phyloP scores from a whole-genome alignment of 31 red algal species.

The Porphyra umbilicalis region DNA sequence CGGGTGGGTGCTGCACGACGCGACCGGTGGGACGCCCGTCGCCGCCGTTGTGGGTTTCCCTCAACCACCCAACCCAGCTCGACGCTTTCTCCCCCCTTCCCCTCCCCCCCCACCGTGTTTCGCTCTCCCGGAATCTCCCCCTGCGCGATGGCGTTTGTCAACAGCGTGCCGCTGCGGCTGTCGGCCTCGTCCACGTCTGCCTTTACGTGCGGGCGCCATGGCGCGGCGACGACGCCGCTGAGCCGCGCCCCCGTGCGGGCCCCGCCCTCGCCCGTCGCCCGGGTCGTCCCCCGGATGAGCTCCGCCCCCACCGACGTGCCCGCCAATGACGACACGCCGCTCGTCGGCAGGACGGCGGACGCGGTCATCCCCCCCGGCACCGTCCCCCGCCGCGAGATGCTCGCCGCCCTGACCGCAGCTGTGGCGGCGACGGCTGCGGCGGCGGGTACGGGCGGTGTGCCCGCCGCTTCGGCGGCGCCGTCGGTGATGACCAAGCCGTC shows the following conservation, averaged over 20 bases:
- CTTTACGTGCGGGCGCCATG: not conserved
- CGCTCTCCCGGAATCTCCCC: not conserved
- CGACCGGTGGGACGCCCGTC: no score
- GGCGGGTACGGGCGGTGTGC: not conserved
- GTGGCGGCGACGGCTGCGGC: conserved; percentile 5
- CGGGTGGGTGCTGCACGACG: no score
- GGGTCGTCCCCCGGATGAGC: not conserved
- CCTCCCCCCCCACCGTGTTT: not conserved
- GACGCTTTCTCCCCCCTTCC: no score
- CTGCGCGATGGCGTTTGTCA: not conserved
- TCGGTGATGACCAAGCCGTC: conserved; percentile 16
- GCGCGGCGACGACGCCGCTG: not conserved
- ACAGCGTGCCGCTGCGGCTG: not conserved
- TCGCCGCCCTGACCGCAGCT: not conserved
- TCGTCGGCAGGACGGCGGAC: not conserved
- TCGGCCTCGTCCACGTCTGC: not conserved
- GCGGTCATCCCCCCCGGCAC: not conserved
- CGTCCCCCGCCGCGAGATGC: not conserved
- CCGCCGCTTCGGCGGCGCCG: conserved; percentile 9
- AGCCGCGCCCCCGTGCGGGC: not conserved
- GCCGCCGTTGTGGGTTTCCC: no score
- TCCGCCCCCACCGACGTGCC: not conserved
- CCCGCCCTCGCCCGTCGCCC: not conserved
- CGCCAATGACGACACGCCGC: not conserved
- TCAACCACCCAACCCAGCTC: no score